Percentiles rank a stretch among this genome's conserved stretches.
Evolutionary conservation across 1,284 basidiomycete species (phyloP).

Genomic region (Pholiota adiposa): DNA sequence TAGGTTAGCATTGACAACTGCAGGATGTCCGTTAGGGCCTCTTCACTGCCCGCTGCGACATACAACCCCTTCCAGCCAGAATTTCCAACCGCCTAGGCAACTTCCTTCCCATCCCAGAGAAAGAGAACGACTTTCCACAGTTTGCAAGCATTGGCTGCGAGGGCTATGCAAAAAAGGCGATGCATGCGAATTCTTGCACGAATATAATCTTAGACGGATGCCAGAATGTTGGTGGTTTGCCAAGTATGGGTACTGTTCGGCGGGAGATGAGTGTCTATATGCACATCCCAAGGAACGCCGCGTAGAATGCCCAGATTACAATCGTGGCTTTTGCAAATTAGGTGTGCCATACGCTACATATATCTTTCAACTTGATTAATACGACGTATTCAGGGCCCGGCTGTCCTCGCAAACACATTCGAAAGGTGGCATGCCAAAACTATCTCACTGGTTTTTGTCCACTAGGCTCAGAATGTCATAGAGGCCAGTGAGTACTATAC

Average conservation of each 20-base stretch:
- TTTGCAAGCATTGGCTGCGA: conserved; percentile 99
- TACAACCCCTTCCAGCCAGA: conserved; percentile 81
- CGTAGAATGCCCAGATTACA: conserved; percentile 95
- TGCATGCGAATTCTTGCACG: conserved; percentile 98
- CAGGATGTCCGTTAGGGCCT: conserved; percentile 88
- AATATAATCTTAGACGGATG: conserved; percentile 98
- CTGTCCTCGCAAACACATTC: conserved; percentile 93
- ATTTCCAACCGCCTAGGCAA: conserved; percentile 87
- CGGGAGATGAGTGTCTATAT: conserved; percentile 98
- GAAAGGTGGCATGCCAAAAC: conserved; percentile 87
- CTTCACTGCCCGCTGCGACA: conserved; percentile 90
- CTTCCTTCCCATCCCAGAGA: conserved; percentile 82
- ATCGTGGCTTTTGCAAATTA: conserved; percentile 92
- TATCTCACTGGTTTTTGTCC: conserved; percentile 97
- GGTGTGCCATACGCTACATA: conserved; percentile 51
- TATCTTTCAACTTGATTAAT: not conserved
- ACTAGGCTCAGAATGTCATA: conserved; percentile 87
- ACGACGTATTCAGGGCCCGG: conserved; percentile 64
- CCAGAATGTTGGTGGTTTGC: conserved; percentile 99
- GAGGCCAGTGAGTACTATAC: conserved; percentile 80
- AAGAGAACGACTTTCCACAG: conserved; percentile 85
- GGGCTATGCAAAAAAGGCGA: conserved; percentile 99
- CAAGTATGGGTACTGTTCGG: conserved; percentile 97
- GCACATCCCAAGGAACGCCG: conserved; percentile 95
- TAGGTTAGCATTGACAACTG: conserved; percentile 74